Percentiles rank a stretch among this genome's conserved stretches.
Conservation (phyloP, 805 yeast genomes). For the Schwanniomyces yamadae region DNA sequence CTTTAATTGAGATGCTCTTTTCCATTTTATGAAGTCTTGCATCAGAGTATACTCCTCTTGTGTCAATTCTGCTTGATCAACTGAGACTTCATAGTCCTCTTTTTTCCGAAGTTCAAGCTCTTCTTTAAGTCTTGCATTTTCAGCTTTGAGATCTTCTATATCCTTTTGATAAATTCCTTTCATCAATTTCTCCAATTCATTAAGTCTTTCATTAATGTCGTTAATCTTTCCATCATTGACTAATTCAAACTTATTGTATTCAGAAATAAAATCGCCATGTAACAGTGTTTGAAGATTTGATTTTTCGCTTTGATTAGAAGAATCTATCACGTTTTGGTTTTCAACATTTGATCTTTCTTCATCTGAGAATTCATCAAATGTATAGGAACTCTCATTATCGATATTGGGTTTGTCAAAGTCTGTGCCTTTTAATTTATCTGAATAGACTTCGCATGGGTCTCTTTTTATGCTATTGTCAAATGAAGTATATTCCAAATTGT, state of each 20-base stretch:
- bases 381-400: constrained; percentile 24
- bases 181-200: constrained; percentile 14
- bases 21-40: constrained; percentile 33
- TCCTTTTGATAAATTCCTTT: constrained; percentile 13
- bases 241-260: constrained; percentile 5
- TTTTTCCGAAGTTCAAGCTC: constrained; percentile 6
- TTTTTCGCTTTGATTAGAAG: too few relatives aligned
- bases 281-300: too few relatives aligned
- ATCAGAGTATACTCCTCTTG: constrained; percentile 15
- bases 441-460: neutral
- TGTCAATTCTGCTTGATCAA: constrained; percentile 23
- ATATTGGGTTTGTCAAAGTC: neutral
- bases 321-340: too few relatives aligned
- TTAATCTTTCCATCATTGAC: constrained; percentile 1
- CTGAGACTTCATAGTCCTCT: constrained; percentile 11
- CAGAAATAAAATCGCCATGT: neutral
- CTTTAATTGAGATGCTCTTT: constrained; percentile 36
- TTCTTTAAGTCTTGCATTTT: constrained; percentile 12
- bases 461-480: constrained; percentile 11
- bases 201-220: constrained; percentile 5
- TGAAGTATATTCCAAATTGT: constrained; percentile 7
- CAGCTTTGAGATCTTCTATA: constrained; percentile 15
- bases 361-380: constrained; percentile 29
- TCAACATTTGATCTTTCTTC: too few relatives aligned
- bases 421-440: neutral